phyloP scores from a whole-genome alignment of 495 filamentous ascomycete genomes.

The Elasticomyces elasticus region DNA sequence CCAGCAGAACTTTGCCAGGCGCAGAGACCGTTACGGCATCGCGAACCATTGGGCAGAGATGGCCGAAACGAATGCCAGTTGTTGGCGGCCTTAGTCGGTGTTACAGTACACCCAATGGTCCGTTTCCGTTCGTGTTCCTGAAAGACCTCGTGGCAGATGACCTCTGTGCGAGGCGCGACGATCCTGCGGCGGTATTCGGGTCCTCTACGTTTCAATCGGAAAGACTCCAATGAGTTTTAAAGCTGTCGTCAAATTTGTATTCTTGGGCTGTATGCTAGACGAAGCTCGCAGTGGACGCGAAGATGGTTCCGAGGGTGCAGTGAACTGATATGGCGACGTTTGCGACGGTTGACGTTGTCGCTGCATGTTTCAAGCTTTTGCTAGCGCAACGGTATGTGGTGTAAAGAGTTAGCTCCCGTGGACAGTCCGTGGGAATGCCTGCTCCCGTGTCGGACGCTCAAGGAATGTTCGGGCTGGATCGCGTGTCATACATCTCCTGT shows the following conservation, averaged over 20 bases:
- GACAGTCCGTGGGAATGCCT: no score
- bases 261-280: no score
- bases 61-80: not conserved
- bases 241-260: not conserved
- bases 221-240: not conserved
- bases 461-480: no score
- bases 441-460: no score
- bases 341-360: no score
- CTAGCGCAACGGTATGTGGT: no score
- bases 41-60: constrained; percentile 11
- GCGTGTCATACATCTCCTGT: no score
- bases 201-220: not conserved
- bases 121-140: constrained; percentile 4
- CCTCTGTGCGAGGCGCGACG: not conserved
- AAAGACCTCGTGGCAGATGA: constrained; percentile 10
- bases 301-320: not conserved
- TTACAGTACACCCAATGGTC: not conserved
- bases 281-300: not conserved
- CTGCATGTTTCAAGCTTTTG: no score
- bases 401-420: no score
- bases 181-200: not conserved
- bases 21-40: constrained; percentile 60
- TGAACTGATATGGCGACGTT: no score
- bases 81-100: not conserved
- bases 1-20: constrained; percentile 89